These are phyloP conservation scores for Diaporthe velutina DNA, from an alignment of 2,329 filamentous ascomycete species.

Conservation along the genomic window DNA sequence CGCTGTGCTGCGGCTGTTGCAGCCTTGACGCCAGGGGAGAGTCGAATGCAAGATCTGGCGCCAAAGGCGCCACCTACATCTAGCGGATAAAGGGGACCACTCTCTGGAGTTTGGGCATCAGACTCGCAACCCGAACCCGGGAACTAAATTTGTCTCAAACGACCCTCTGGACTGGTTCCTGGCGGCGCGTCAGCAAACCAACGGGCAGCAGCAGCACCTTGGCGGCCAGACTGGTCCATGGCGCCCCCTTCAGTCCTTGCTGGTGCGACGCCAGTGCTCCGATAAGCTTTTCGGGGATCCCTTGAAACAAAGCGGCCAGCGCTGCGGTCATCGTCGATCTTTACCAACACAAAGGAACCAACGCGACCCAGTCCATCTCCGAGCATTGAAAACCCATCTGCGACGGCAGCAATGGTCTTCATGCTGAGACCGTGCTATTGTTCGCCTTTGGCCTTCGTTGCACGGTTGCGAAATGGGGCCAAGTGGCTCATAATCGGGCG, in stretches of 20 bases:
- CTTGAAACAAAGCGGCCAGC: conserved; percentile 19
- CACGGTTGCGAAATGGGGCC: conserved; percentile 12
- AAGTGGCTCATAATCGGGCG: conserved; percentile 14
- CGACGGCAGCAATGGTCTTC: not conserved
- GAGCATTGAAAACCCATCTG: conserved; percentile 19
- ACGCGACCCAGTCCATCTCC: conserved; percentile 17
- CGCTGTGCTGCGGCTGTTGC: conserved; percentile 18
- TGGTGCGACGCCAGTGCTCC: conserved; percentile 22
- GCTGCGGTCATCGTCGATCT: conserved; percentile 6
- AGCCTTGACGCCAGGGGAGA: conserved; percentile 11
- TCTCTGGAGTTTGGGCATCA: not conserved
- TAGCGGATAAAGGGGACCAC: not conserved
- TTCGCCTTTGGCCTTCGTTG: not conserved
- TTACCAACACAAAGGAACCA: conserved; percentile 12
- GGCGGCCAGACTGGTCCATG: conserved; percentile 27
- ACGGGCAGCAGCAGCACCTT: not conserved
- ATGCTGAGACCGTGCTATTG: conserved; percentile 11
- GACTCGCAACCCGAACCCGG: conserved; percentile 27
- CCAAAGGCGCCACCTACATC: conserved; percentile 36
- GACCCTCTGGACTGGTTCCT: conserved; percentile 15
- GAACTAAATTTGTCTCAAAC: conserved; percentile 19
- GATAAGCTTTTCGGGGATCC: conserved; percentile 29
- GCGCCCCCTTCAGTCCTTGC: conserved; percentile 15
- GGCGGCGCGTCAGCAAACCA: conserved; percentile 14
- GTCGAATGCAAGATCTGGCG: conserved; percentile 5